Base-by-base conservation (phyloP, 805 yeast species). In the Metschnikowia gruessii region DNA sequence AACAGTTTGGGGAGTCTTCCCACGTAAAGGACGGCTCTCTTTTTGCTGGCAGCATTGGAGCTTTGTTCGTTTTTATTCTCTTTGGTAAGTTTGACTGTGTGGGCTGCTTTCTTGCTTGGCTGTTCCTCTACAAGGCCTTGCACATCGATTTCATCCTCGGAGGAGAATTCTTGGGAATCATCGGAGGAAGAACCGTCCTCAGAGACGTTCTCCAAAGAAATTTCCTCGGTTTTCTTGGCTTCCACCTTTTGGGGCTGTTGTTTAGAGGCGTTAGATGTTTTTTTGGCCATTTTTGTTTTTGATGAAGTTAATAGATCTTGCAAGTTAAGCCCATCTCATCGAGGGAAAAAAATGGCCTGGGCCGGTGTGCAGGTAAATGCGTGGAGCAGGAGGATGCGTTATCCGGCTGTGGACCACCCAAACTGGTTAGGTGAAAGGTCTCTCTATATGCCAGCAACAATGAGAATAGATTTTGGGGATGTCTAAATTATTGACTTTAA, bases 1-100 rank as follows among this genome's bases (percentile, higher is more conserved):
- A 94, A 89, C 35, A 96, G 96, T 57, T 85, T 83, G 38, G 99
- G 99, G 53, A 94, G 76, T 62, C 97, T 81, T 45, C 98, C 97
- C 30, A 94, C 79, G 65, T 91, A 94, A 45, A 94, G 71, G 44
- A 89, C 88, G 31, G 92, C 90, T 40, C 80, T 74, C 28, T 46
- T 32, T 31, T 61, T 65, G 37, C 56, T 19, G 12, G 44, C n/a
- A 19, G 17, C 31, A 33, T 24, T 50, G 37, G 59, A 54, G 18
- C 50, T 41, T 16, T 72, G 70, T 6, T 58, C 53, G 24, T 61
- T 58, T 7, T 43, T 29, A 21, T 42, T 46, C 35, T 46, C 46
- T 50, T 57, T 46, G 1, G 47, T 43, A 38, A 54, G 54, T 49
- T 58, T 61, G 22, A 61, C 60, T 11, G 55, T 50, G 45, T 61